Base-by-base conservation (phyloP, 805 yeast genomes). In the Kazachstania viticola region DNA sequence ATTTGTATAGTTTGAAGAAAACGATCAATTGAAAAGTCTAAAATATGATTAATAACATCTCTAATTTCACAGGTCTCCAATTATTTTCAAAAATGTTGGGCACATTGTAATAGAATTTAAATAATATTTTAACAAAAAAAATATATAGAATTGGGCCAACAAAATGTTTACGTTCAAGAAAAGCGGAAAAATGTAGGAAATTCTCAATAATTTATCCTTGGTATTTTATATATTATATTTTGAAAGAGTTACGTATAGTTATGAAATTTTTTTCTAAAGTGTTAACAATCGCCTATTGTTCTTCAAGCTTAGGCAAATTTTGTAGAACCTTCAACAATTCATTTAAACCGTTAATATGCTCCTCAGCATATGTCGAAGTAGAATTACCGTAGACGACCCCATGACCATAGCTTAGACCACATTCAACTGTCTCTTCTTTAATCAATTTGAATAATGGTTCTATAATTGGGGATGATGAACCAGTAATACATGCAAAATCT, bases 391-490 rank as follows among this genome's bases (percentile, higher is more conserved):
- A 69, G 5, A 79, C 77, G 25, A 80, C 73, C 1, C 82, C 72
- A 38, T 75, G 64, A 2, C 70, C 71, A 31, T 65, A 53, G 4
- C 59, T 58, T n/a, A 74, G 46, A 6, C 48, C 49, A 1, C 56
- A 53, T 4, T 53, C 54, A n/a, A 50, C 49, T 6, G 49, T 45
- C 28, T 71, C 50, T 4, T 56, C 61, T 36, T 71, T 68, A 17
- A 71, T 69, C 39, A 63, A 67, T 32, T 70, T 73, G 56, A 70
- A 77, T 16, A 73, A 54, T 13, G 79, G 74, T 43, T 81, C 91
- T 46, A 78, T 79, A n/a, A 74, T 62, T 1, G 79, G 73, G 7
- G 78, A 69, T 3, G 73, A 64, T 2, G 81, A 77, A 19, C 88
- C 88, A 30, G 77, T 71, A 27, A 72, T 61, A 39, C 76, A 64